These are phyloP conservation scores for Sporisorium graminicola DNA, from an alignment of 1,284 basidiomycete genomes.

Conservation along the genomic window DNA sequence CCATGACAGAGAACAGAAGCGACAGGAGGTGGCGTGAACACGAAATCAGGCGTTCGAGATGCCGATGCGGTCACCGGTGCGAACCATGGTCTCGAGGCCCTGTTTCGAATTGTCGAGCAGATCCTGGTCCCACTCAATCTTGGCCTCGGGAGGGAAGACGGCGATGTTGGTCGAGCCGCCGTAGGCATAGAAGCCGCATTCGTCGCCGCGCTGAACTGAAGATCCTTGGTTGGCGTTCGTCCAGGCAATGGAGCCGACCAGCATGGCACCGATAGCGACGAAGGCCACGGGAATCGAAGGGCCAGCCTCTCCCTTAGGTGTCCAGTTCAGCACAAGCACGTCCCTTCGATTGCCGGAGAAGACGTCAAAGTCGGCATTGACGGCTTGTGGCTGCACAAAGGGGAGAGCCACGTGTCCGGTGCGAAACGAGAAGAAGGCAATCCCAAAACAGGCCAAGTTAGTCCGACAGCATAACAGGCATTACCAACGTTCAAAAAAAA, in stretches of 20 bases:
- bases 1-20: no score
- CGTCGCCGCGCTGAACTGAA: conserved; percentile 82
- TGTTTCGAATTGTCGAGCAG: conserved; percentile 78
- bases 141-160: conserved; percentile 49
- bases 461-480: neutral
- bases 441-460: neutral
- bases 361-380: conserved; percentile 64
- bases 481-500: no score
- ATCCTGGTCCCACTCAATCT: conserved; percentile 89
- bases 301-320: conserved; percentile 24
- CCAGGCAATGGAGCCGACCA: conserved; percentile 78
- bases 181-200: conserved; percentile 77
- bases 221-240: conserved; percentile 83
- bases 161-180: conserved; percentile 61
- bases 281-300: conserved; percentile 40
- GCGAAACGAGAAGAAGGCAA: neutral
- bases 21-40: neutral
- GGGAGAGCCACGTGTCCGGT: conserved; percentile 2
- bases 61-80: conserved; percentile 72
- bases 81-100: conserved; percentile 80
- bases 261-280: conserved; percentile 72
- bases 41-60: conserved; percentile 25
- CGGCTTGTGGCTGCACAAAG: conserved; percentile 52
- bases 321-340: conserved; percentile 54
- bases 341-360: conserved; percentile 60